Evolutionary conservation across 768 basidiomycete species (phyloP).

Genomic region (Trametes punicea): DNA sequence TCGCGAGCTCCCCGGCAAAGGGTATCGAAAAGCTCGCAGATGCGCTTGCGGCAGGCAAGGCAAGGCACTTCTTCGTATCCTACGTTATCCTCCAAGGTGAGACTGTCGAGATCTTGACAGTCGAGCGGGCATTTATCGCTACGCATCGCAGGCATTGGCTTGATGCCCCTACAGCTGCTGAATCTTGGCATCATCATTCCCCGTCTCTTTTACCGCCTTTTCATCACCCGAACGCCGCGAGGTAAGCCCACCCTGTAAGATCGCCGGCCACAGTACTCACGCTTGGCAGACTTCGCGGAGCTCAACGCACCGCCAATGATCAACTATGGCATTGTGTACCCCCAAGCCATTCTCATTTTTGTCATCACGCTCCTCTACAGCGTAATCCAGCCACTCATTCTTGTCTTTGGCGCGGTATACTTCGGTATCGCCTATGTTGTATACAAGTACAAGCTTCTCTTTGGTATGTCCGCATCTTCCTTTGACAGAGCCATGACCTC

Average conservation of each 20-base stretch:
- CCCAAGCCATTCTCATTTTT: constrained; percentile 94
- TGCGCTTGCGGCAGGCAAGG: constrained; percentile 74
- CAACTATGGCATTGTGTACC: constrained; percentile 96
- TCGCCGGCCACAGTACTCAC: constrained; percentile 1
- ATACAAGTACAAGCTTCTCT: constrained; percentile 97
- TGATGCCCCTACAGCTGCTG: constrained; percentile 94
- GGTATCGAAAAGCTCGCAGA: constrained; percentile 90
- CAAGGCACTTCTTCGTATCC: constrained; percentile 80
- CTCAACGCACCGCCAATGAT: constrained; percentile 97
- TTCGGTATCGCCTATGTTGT: constrained; percentile 96
- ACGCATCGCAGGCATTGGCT: constrained; percentile 61
- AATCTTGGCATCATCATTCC: constrained; percentile 89
- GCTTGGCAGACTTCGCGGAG: constrained; percentile 79
- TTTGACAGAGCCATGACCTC: background rate
- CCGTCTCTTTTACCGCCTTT: constrained; percentile 65
- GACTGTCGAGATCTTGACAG: background rate
- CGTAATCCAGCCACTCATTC: constrained; percentile 91
- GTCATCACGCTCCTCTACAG: constrained; percentile 94
- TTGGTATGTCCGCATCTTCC: constrained; percentile 53
- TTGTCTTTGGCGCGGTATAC: constrained; percentile 93
- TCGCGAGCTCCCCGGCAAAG: constrained; percentile 91
- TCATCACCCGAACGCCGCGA: constrained; percentile 86
- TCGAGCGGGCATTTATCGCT: constrained; percentile 4
- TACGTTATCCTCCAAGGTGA: constrained; percentile 83
- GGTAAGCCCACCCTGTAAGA: constrained; percentile 41